These are phyloP conservation scores for Cichorium intybus DNA, from an alignment of 140 eudicot species.

Conservation along the genomic window DNA sequence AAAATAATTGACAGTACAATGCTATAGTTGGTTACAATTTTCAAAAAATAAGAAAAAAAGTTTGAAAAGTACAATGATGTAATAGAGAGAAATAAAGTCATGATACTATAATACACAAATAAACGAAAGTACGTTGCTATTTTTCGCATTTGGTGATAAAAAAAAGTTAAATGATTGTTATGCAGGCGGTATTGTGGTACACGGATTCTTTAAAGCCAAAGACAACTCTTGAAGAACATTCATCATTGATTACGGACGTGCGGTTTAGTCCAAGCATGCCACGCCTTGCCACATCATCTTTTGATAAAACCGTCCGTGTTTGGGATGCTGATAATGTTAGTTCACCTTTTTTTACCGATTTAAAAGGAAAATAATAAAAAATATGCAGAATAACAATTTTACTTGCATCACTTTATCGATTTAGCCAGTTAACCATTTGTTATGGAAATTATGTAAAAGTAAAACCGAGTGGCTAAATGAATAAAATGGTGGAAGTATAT, in stretches of 20 bases:
- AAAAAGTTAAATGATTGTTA: neutral
- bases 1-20: too few relatives aligned
- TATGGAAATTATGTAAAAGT: too few relatives aligned
- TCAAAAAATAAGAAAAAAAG: too few relatives aligned
- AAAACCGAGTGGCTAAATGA: too few relatives aligned
- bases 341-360: constrained; percentile 1
- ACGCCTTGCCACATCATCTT: constrained; percentile 96
- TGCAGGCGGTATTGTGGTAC: constrained; percentile 92
- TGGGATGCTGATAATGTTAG: constrained; percentile 98
- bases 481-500: too few relatives aligned
- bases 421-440: neutral
- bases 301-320: constrained; percentile 94
- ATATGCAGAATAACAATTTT: neutral
- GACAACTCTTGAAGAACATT: constrained; percentile 84
- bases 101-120: too few relatives aligned
- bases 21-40: too few relatives aligned
- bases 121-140: too few relatives aligned
- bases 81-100: neutral
- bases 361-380: neutral
- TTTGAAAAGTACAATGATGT: neutral
- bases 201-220: constrained; percentile 77
- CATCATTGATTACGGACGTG: constrained; percentile 80
- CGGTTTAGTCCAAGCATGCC: constrained; percentile 98
- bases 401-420: neutral
- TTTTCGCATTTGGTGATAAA: neutral